phyloP scores from a whole-genome alignment of 352 stramenopile species.

The Peronospora destructor region DNA sequence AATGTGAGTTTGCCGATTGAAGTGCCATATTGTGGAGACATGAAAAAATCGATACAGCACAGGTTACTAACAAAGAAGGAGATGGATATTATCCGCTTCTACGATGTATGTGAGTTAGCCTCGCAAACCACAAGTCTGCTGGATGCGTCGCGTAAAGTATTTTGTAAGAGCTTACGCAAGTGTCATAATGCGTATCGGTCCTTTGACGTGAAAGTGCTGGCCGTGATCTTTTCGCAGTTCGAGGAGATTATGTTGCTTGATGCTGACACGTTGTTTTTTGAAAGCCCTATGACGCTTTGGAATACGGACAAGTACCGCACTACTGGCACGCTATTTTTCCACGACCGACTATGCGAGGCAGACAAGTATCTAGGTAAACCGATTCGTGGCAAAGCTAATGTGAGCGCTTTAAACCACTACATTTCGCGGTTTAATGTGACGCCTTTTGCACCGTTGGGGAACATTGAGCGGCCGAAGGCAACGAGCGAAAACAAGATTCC shows the following conservation, averaged over 20 bases:
- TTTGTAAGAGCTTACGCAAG: conserved; percentile 38
- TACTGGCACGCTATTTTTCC: conserved; percentile 55
- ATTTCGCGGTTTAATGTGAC: conserved; percentile 48
- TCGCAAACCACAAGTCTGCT: conserved; percentile 19
- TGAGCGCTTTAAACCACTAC: conserved; percentile 41
- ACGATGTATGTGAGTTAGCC: conserved; percentile 53
- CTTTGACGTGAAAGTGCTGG: conserved; percentile 55
- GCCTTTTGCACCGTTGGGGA: conserved; percentile 32
- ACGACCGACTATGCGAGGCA: conserved; percentile 39
- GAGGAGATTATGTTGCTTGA: conserved; percentile 67
- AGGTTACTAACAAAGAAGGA: conserved; percentile 31
- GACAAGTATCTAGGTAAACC: conserved; percentile 40
- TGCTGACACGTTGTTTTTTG: conserved; percentile 55
- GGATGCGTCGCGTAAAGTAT: conserved; percentile 32
- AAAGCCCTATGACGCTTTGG: conserved; percentile 51
- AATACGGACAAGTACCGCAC: conserved; percentile 40
- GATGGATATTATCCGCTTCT: conserved; percentile 42
- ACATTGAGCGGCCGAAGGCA: conserved; percentile 26
- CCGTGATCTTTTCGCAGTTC: conserved; percentile 65
- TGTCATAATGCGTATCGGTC: conserved; percentile 41
- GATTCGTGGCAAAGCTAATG: conserved; percentile 18
- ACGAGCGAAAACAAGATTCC: conserved; percentile 22
- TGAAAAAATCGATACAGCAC: conserved; percentile 29
- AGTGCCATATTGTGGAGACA: conserved; percentile 54
- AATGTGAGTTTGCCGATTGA: conserved; percentile 46